Percentiles rank a stretch among this genome's conserved stretches.
Evolutionary conservation across 768 basidiomycete species (phyloP).

Genomic region (Chalciporus piperatus): DNA sequence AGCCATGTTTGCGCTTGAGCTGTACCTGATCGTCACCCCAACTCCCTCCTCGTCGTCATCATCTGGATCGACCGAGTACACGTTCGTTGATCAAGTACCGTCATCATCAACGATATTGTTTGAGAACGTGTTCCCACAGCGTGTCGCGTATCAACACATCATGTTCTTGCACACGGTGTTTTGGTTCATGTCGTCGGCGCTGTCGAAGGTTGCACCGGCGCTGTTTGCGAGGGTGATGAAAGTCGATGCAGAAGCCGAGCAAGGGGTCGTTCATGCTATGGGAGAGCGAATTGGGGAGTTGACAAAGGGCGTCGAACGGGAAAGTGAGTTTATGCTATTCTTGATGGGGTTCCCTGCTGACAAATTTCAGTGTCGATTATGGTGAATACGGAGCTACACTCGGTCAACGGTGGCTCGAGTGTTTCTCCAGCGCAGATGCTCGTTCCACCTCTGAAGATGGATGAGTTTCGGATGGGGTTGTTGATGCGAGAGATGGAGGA

Average conservation of each 20-base stretch:
- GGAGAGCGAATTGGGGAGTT: conserved; percentile 44
- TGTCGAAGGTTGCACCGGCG: conserved; percentile 67
- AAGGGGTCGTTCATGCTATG: conserved; percentile 33
- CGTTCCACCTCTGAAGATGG: conserved; percentile 25
- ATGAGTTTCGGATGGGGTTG: conserved; percentile 37
- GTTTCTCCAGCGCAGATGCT: conserved; percentile 30
- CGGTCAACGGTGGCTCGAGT: conserved; percentile 33
- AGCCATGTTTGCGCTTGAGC: conserved; percentile 58
- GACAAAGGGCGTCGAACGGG: conserved; percentile 48
- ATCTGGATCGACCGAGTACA: conserved; percentile 10
- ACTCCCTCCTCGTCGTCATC: conserved; percentile 35
- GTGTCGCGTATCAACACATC: conserved; percentile 75
- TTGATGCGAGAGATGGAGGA: conserved; percentile 61
- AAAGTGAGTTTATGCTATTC: conserved; percentile 39
- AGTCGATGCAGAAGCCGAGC: conserved; percentile 28
- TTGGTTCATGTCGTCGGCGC: conserved; percentile 68
- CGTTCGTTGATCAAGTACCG: conserved; percentile 22
- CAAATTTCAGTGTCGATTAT: conserved; percentile 43
- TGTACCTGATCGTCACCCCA: conserved; percentile 62
- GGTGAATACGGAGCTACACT: conserved; percentile 52
- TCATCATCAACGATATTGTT: conserved; percentile 29
- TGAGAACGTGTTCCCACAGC: conserved; percentile 51
- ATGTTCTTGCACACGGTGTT: conserved; percentile 75
- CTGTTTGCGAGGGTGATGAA: conserved; percentile 44
- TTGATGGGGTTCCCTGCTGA: conserved; percentile 2